Base-by-base conservation (phyloP, 148 eudicot genomes). In the Dysphania ambrosioides region DNA sequence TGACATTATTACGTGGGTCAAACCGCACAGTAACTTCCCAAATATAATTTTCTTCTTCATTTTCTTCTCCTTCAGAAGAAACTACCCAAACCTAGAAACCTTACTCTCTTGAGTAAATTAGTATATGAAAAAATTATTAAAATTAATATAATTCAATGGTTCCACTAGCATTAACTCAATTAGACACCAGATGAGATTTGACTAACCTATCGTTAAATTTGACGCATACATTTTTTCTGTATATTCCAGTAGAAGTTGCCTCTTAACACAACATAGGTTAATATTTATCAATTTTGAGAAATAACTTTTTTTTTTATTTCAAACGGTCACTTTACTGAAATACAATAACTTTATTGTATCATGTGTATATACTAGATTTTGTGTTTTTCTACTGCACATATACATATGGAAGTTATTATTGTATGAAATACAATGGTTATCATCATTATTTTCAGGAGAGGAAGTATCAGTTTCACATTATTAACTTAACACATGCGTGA, bases 121-220 rank as follows among this genome's bases (percentile, higher is more conserved):
- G 47, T 42, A 42, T 42, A 42, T 42, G 47, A 9, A 9, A 42
- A 42, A 42, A 1, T 42, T 9, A 9, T 9, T 9, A 42, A 42
- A 9, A 42, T 15, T 9, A 11, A 42, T 42, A 42, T 42, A 42
- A 9, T 42, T 10, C 6, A 36, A 12, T 78, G 80, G 80, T 61
- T 76, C 80, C 75, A 64, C 12, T 19, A 35, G 56, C 71, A 78
- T 72, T 78, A 38, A 78, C 72, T 72, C 41, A 31, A 30, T 68
- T 40, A 41, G 32, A 26, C 67, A 49, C 63, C 53, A 62, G 24
- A 41, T 21, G 19, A 24, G 38, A 34, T 61, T 70, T 58, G 79
- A 44, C 68, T 68, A 57, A 65, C 67, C 38, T 29, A 73, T 12
- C 13, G 40, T 38, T 31, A 32, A 16, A 12, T 71, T 19, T 53